Evolutionary conservation across 495 filamentous ascomycete species (phyloP).

Genomic region (Penicillium egyptiacum): DNA sequence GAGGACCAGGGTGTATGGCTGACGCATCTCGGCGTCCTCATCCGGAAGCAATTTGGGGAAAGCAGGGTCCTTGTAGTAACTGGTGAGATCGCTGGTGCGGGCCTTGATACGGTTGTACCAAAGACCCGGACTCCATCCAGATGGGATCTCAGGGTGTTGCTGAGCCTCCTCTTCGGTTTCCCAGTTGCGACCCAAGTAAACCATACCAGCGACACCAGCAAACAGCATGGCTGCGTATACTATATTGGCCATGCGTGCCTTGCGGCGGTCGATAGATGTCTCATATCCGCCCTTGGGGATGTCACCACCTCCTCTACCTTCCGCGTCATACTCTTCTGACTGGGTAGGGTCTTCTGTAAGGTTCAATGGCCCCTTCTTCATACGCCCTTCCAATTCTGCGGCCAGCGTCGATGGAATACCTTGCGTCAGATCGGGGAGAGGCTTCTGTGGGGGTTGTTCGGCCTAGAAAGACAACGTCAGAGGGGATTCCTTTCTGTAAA

Average conservation of each 20-base stretch:
- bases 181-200: constrained; percentile 84
- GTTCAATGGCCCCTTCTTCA: constrained; percentile 53
- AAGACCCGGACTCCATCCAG: constrained; percentile 67
- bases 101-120: constrained; percentile 79
- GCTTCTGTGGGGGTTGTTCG: constrained; percentile 40
- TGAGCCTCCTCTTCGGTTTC: constrained; percentile 67
- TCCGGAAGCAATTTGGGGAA: constrained; percentile 94
- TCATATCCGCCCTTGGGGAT: constrained; percentile 83
- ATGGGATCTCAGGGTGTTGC: constrained; percentile 67
- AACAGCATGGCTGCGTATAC: constrained; percentile 58
- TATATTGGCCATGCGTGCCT: constrained; percentile 67
- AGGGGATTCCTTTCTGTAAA: not conserved
- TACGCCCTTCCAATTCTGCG: constrained; percentile 63
- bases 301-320: constrained; percentile 53
- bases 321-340: constrained; percentile 47
- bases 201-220: constrained; percentile 51
- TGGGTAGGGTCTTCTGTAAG: constrained; percentile 58
- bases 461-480: constrained; percentile 30
- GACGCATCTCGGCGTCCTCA: constrained; percentile 72
- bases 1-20: constrained; percentile 90
- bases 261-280: constrained; percentile 81
- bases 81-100: constrained; percentile 67
- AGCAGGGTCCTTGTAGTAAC: constrained; percentile 93
- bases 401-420: constrained; percentile 85
- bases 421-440: constrained; percentile 83